These are phyloP conservation scores for Euphorbia corollata DNA, from an alignment of 441 rosid species.

Conservation along the genomic window DNA sequence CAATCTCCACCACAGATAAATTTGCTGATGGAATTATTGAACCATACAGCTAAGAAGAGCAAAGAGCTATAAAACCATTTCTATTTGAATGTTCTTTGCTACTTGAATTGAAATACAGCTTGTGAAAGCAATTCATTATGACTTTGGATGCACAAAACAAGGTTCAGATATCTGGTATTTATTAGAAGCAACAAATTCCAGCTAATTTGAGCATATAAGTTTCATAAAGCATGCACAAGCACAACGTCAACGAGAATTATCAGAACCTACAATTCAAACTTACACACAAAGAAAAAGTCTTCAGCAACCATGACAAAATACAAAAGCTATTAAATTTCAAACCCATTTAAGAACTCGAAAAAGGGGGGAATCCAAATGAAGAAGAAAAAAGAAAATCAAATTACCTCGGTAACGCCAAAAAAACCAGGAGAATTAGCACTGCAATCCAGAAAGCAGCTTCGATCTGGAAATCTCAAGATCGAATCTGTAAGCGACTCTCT, in stretches of 20 bases:
- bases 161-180: too few relatives aligned
- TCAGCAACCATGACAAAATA: too few relatives aligned
- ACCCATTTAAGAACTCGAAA: neutral
- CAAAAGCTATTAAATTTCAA: neutral
- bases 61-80: neutral
- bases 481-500: constrained; percentile 10
- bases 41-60: neutral
- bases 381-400: neutral
- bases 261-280: too few relatives aligned
- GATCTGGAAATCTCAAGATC: constrained; percentile 46
- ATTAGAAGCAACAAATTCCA: too few relatives aligned
- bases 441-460: constrained; percentile 26
- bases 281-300: too few relatives aligned
- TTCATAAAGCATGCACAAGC: too few relatives aligned
- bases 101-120: neutral
- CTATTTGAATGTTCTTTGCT: neutral
- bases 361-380: neutral
- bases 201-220: too few relatives aligned
- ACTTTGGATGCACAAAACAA: neutral
- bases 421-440: constrained; percentile 26
- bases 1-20: neutral
- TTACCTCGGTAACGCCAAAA: constrained; percentile 60
- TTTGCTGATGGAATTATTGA: neutral
- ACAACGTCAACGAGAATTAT: too few relatives aligned
- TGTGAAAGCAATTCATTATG: neutral